Evolutionary conservation across 2,329 filamentous ascomycete genomes (phyloP), one percentile per base, ranked within the genome.

Genomic region (Fusarium sacchari): DNA sequence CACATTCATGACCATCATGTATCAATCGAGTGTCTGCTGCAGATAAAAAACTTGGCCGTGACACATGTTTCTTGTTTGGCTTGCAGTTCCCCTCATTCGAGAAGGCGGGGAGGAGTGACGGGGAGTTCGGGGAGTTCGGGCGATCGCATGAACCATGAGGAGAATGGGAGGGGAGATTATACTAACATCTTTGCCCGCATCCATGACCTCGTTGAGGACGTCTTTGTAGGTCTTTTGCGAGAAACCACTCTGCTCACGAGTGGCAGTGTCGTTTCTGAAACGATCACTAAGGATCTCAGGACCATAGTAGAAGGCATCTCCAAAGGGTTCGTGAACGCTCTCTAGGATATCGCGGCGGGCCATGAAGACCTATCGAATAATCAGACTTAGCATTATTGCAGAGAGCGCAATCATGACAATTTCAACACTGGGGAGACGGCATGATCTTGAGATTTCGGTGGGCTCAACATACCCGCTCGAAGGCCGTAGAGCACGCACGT

Each of bases 281-380:
- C 96, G 90, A 59, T 89, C 85, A 79, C 93, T 92, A 76, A 98
- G 88, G 76, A 94, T 89, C 84, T 99, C 96, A 12, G 96, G 95
- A 59, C 96, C 96, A 80, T 93, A 98, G 85, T 98, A 98, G 81
- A 96, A 98, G 69, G 95, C 93, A 84, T 98, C 96, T 60, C 96
- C 96, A 83, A 98, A 98, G 10, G 96, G 96, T 85, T 99, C 96
- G 82, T 98, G 96, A 77, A 96, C 88, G 81, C 94, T 97, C 78
- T 92, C 88, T 67, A 98, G 88, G 60, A 88, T 91, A 79, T 97
- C 92, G 77, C 90, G 89, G 76, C 94, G 93, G 77, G 95, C 97
- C 96, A 98, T 98, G 83, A 99, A 98, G 74, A 98, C 95, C 94
- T 96, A 76, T 44, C 60, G 61, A 28, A 44, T 61, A 64, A 32